Conservation (phyloP, 2,329 filamentous ascomycete genomes). For the Ceratocystis colombiana region DNA sequence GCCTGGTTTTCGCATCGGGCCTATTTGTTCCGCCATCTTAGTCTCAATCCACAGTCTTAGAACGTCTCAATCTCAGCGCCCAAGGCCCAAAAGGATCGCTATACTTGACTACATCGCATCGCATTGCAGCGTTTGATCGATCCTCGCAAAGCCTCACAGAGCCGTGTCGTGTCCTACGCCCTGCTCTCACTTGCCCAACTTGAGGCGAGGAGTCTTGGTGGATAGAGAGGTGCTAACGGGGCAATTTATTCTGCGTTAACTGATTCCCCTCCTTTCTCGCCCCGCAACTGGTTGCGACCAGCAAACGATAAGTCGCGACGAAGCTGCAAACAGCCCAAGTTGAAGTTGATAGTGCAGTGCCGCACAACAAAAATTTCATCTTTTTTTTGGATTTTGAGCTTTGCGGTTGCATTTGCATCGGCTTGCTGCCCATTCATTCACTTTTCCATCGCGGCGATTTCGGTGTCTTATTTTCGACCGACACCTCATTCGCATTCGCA, state of each 20-base stretch:
- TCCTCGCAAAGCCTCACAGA: background rate
- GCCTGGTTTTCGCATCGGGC: constrained; percentile 16
- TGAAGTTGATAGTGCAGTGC: too few relatives aligned
- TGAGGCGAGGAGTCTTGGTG: background rate
- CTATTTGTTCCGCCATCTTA: background rate
- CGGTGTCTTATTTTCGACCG: constrained; percentile 3
- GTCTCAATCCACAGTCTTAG: background rate
- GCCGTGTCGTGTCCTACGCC: background rate
- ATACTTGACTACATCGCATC: background rate
- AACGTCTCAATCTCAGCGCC: background rate
- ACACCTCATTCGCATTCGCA: too few relatives aligned
- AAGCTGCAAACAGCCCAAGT: too few relatives aligned
- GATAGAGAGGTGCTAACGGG: too few relatives aligned
- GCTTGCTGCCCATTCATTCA: background rate
- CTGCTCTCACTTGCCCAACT: constrained; percentile 22
- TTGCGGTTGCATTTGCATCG: background rate
- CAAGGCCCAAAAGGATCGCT: constrained; percentile 1
- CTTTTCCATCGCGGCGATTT: background rate
- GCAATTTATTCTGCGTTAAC: too few relatives aligned
- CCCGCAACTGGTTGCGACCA: background rate
- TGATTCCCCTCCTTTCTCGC: too few relatives aligned
- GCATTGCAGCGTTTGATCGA: background rate
- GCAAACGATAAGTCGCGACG: too few relatives aligned
- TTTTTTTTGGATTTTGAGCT: background rate
- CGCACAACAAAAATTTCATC: background rate